Evolutionary conservation across 2,329 filamentous ascomycete genomes (phyloP).

Genomic region (Cercospora sp.): DNA sequence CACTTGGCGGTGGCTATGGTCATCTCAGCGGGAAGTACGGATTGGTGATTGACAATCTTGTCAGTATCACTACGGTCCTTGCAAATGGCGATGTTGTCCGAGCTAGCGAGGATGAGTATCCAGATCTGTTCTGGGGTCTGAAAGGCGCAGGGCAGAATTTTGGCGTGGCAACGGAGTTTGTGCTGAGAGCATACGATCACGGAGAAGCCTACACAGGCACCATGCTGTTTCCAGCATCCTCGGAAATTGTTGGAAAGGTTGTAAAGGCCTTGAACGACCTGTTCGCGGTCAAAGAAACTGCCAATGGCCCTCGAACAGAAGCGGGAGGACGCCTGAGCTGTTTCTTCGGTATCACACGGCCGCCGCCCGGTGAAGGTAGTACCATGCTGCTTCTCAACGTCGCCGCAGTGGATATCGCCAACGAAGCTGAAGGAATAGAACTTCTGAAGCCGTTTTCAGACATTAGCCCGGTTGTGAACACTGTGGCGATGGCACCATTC

Average conservation of each 20-base stretch:
- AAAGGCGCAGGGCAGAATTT: conserved; percentile 50
- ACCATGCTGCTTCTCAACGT: conserved; percentile 29
- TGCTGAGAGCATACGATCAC: conserved; percentile 40
- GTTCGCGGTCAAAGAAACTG: conserved; percentile 22
- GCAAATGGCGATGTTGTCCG: conserved; percentile 43
- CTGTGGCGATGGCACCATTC: conserved; percentile 25
- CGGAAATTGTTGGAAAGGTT: conserved; percentile 24
- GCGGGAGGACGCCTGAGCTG: conserved; percentile 22
- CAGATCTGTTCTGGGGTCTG: conserved; percentile 52
- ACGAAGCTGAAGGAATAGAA: conserved; percentile 27
- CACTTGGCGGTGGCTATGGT: conserved; percentile 44
- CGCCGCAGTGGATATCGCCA: conserved; percentile 18
- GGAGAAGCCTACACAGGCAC: conserved; percentile 40
- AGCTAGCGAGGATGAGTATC: conserved; percentile 47
- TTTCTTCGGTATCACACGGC: conserved; percentile 28
- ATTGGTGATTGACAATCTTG: conserved; percentile 55
- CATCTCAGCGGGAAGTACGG: conserved; percentile 57
- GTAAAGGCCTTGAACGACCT: conserved; percentile 29
- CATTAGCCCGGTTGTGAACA: conserved; percentile 30
- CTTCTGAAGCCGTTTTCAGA: conserved; percentile 29
- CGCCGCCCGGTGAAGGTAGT: conserved; percentile 28
- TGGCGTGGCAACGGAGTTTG: conserved; percentile 50
- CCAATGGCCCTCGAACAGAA: conserved; percentile 22
- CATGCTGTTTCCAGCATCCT: conserved; percentile 39
- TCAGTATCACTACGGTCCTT: conserved; percentile 43